A percentile compares a stretch with the other conserved stretches of the same genome.
Conservation (phyloP, 108 stramenopile species). For the Skeletonema marinoi region DNA sequence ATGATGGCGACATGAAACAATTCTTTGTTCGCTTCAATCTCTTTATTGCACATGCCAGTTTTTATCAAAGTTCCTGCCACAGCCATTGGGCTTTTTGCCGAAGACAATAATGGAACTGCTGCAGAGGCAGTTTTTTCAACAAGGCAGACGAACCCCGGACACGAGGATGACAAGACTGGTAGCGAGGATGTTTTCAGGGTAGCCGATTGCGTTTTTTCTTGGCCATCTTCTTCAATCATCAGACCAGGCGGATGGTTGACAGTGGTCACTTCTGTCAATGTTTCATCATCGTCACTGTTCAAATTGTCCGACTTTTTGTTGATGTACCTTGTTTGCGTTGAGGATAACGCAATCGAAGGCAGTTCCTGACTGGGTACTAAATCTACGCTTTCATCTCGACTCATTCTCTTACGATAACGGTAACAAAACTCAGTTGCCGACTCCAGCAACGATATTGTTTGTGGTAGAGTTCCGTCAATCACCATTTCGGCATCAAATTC, state of each 20-base stretch:
- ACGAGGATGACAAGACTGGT: conserved; percentile 90
- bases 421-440: conserved; percentile 84
- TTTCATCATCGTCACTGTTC: background rate
- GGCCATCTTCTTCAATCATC: conserved; percentile 40
- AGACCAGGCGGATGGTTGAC: conserved; percentile 42
- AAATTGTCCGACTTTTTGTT: conserved; percentile 9
- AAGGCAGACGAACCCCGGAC: conserved; percentile 98
- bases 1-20: conserved; percentile 76
- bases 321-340: conserved; percentile 47
- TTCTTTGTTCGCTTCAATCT: background rate
- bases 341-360: conserved; percentile 52
- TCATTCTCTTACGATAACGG: conserved; percentile 39
- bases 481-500: conserved; percentile 62
- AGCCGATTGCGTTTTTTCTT: background rate
- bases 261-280: conserved; percentile 27
- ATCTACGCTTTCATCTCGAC: conserved; percentile 12
- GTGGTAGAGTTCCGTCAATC: conserved; percentile 74
- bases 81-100: conserved; percentile 84
- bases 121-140: conserved; percentile 93
- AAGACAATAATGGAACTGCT: conserved; percentile 83
- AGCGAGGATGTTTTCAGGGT: conserved; percentile 28
- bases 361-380: background rate
- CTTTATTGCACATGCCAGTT: conserved; percentile 16
- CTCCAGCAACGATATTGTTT: conserved; percentile 74
- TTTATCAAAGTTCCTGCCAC: conserved; percentile 55